Base-by-base conservation (phyloP, 208 protist species). In the Naegleria fowleri region DNA sequence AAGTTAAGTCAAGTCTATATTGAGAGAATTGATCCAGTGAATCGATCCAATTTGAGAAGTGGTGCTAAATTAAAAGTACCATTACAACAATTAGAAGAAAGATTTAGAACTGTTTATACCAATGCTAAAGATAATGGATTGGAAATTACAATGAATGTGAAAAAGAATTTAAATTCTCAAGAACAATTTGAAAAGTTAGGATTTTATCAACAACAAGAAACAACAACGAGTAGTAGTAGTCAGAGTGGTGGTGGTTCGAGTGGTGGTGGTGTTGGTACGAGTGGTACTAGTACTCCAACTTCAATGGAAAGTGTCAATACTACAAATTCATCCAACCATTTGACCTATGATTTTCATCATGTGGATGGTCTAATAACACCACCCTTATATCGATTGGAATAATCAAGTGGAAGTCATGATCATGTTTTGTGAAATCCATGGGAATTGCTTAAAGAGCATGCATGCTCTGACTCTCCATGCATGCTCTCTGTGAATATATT, bases 51-150 rank as follows among this genome's bases (percentile, higher is more conserved):
- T 67, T 67, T 88, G 16, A 89, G n/a, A 52, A 89, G 4, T 25
- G 86, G 86, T 48, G 86, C 86, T 3, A 89, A 89, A 67, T 67
- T 89, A 38, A 67, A 89, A 67, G 86, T 89, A 41, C 86, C 86
- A n/a, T 67, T 89, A 29, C 51, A 55, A 36, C 86, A 89, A 67
- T 40, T 89, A 41, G 86, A 89, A 40, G 86, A 89, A 29, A 52
- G 86, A 41, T 89, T 89, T 67, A 58, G 86, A 67, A 89, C 86
- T 41, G 86, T 89, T 67, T 89, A 89, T 67, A 22, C 43, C 5
- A 89, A 67, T 41, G 48, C 43, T 38, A 40, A 89, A n/a, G 6
- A 40, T 40, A 67, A 67, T 41, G 33, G 25, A 5, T 75, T 89
- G 7, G n/a, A 39, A 29, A 67, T 89, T 67, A 89, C 43, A 22